phyloP scores from a whole-genome alignment of 2,329 filamentous ascomycete species.

The Xylariaceae sp. region DNA sequence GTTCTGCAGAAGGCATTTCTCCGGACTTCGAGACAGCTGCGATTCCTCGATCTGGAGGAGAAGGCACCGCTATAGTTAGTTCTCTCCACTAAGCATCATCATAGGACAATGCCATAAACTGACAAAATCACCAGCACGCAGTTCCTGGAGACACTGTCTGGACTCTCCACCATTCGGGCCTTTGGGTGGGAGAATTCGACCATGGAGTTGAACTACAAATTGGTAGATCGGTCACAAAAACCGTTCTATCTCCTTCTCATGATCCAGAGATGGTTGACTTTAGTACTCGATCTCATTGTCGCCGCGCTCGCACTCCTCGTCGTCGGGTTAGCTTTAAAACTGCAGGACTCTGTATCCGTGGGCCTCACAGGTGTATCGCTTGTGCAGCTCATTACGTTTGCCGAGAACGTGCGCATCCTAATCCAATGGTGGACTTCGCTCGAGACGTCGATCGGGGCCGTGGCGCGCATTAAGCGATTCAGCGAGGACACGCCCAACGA shows the following conservation, averaged over 20 bases:
- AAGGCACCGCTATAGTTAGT: constrained; percentile 8
- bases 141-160: constrained; percentile 39
- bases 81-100: neutral
- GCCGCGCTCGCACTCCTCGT: constrained; percentile 5
- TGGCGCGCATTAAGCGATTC: constrained; percentile 11
- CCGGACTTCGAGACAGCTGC: constrained; percentile 7
- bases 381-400: constrained; percentile 1
- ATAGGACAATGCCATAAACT: neutral
- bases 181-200: constrained; percentile 37
- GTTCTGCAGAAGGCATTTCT: constrained; percentile 6
- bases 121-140: constrained; percentile 24
- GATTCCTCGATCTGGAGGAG: constrained; percentile 8
- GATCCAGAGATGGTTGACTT: constrained; percentile 30
- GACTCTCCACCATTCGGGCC: constrained; percentile 40
- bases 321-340: neutral
- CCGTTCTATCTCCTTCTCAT: constrained; percentile 30
- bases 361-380: constrained; percentile 1
- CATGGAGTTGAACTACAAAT: constrained; percentile 24
- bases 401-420: neutral
- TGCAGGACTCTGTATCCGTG: neutral
- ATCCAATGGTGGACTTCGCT: constrained; percentile 21
- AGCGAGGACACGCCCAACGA: constrained; percentile 4
- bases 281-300: constrained; percentile 29
- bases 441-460: constrained; percentile 22
- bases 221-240: constrained; percentile 27